A percentile compares a stretch with the other conserved stretches of the same genome.
Evolutionary conservation across 768 basidiomycete genomes (phyloP).

Genomic region (Russula brevipes): DNA sequence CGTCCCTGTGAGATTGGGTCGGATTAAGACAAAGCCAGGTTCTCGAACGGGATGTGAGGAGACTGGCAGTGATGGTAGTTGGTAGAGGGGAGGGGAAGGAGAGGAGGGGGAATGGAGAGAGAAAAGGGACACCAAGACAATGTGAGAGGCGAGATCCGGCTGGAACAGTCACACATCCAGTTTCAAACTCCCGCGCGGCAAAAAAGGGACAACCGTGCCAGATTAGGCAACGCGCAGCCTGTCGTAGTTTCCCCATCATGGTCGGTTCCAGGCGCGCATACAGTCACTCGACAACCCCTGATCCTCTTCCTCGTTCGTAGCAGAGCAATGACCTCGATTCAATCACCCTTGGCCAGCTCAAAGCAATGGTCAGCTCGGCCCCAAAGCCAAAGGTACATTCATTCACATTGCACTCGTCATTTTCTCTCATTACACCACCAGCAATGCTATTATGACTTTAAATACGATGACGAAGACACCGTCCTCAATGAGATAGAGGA

Average conservation of each 20-base stretch:
- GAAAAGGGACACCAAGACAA: constrained; percentile 25
- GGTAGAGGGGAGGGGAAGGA: constrained; percentile 27
- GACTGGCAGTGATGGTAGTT: constrained; percentile 29
- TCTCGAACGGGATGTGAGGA: constrained; percentile 8
- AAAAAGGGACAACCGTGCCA: constrained; percentile 6
- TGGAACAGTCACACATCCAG: constrained; percentile 18
- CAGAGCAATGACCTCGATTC: constrained; percentile 49
- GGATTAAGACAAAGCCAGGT: constrained; percentile 12
- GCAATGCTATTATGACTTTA: constrained; percentile 87
- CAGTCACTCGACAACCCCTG: background rate
- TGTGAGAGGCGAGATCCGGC: constrained; percentile 26
- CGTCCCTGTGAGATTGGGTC: constrained; percentile 19
- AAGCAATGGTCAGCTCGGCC: constrained; percentile 59
- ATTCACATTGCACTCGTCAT: background rate
- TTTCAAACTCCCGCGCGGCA: constrained; percentile 18
- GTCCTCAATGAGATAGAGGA: constrained; percentile 96
- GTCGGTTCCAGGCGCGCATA: constrained; percentile 5
- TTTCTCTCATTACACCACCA: constrained; percentile 32
- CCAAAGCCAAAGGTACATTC: constrained; percentile 68
- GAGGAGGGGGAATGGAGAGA: constrained; percentile 21
- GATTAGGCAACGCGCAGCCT: constrained; percentile 3
- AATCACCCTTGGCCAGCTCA: constrained; percentile 77
- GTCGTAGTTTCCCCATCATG: constrained; percentile 2
- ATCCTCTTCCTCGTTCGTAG: background rate
- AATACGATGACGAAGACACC: constrained; percentile 94